phyloP scores from a whole-genome alignment of 345 rosid genomes.

The Sapria himalayana region DNA sequence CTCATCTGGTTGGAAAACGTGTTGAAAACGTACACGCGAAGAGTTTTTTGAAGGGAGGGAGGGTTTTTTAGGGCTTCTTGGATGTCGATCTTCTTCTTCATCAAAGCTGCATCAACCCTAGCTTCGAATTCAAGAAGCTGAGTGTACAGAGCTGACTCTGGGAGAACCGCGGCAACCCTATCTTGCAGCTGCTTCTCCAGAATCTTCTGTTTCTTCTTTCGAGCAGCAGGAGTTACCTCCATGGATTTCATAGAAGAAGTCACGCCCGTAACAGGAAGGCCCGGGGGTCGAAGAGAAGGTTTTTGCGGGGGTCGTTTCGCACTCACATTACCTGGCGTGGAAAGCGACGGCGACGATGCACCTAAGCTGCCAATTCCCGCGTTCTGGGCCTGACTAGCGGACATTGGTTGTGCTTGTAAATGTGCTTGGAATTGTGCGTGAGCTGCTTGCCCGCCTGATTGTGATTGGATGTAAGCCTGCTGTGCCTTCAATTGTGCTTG shows the following conservation, averaged over 20 bases:
- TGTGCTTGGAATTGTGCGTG: constrained; percentile 79
- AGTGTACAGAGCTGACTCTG: constrained; percentile 87
- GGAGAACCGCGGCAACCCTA: constrained; percentile 82
- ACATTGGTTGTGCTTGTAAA: constrained; percentile 43
- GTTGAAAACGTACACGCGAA: constrained; percentile 77
- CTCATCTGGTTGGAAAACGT: constrained; percentile 72
- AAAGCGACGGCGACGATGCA: constrained; percentile 43
- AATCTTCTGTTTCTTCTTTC: constrained; percentile 85
- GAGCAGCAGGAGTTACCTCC: constrained; percentile 63
- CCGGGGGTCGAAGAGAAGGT: constrained; percentile 61
- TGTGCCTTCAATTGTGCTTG: constrained; percentile 21
- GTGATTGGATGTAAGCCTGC: constrained; percentile 19
- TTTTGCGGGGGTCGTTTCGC: constrained; percentile 50
- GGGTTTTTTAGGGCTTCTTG: constrained; percentile 93
- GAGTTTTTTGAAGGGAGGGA: constrained; percentile 75
- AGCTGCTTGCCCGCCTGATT: constrained; percentile 34
- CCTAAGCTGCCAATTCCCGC: constrained; percentile 40
- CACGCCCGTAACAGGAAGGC: constrained; percentile 30
- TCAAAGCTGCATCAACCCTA: constrained; percentile 74
- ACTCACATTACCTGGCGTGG: constrained; percentile 36
- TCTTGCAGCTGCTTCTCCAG: constrained; percentile 83
- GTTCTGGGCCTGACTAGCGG: constrained; percentile 36
- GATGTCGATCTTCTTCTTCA: constrained; percentile 82
- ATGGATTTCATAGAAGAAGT: constrained; percentile 52
- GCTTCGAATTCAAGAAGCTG: constrained; percentile 95